These are phyloP conservation scores for Cladophialophora immunda DNA, from an alignment of 2,329 filamentous ascomycete species.

Conservation along the genomic window DNA sequence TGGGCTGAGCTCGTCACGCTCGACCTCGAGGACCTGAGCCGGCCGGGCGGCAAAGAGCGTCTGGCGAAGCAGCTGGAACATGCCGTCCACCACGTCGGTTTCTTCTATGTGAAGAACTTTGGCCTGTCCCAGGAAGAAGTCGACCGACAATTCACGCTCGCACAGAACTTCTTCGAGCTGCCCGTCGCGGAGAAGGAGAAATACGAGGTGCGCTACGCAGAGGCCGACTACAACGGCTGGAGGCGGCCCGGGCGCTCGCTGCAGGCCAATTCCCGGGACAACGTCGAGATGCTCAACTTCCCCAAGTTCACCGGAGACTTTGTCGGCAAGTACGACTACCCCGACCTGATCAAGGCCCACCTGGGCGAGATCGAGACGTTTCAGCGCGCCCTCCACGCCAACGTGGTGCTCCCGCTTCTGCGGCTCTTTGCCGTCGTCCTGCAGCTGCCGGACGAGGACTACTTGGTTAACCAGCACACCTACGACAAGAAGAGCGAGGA, in stretches of 20 bases:
- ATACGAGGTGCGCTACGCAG: conserved; percentile 59
- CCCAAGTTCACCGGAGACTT: conserved; percentile 62
- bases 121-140: conserved; percentile 65
- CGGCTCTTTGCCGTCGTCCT: conserved; percentile 67
- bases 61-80: conserved; percentile 63
- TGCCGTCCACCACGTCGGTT: conserved; percentile 60
- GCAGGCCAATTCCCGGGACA: conserved; percentile 51
- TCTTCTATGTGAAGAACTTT: conserved; percentile 71
- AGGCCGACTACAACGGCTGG: conserved; percentile 65
- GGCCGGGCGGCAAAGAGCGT: conserved; percentile 62
- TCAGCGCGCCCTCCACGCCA: conserved; percentile 59
- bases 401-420: conserved; percentile 64
- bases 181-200: conserved; percentile 66
- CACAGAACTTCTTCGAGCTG: conserved; percentile 64
- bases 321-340: conserved; percentile 51
- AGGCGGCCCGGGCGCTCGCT: conserved; percentile 54
- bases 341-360: conserved; percentile 58
- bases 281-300: conserved; percentile 67
- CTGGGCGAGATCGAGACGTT: conserved; percentile 65
- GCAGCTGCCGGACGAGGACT: conserved; percentile 66
- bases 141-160: conserved; percentile 67
- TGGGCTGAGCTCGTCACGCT: conserved; percentile 68
- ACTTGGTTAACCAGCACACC: conserved; percentile 63
- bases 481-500: conserved; percentile 67
- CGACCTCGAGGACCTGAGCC: conserved; percentile 62